These are phyloP conservation scores for Penicillium coffeae DNA, from an alignment of 495 filamentous ascomycete genomes.

Conservation along the genomic window DNA sequence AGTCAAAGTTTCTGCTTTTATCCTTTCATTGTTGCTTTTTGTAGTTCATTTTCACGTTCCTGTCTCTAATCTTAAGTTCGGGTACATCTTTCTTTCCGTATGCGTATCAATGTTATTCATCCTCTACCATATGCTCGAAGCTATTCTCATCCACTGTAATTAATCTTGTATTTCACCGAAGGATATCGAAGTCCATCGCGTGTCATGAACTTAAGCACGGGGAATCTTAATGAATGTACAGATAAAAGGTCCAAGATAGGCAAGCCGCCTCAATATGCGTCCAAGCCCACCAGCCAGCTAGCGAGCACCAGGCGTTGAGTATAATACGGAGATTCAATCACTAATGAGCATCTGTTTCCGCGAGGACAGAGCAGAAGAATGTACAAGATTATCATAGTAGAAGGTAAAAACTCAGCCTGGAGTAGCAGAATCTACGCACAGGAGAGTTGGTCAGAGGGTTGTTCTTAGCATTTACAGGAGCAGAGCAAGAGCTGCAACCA, in stretches of 20 bases:
- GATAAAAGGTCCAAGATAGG: not conserved
- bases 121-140: not conserved
- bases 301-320: not conserved
- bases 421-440: too few relatives aligned
- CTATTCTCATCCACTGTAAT: not conserved
- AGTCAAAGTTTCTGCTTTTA: too few relatives aligned
- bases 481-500: constrained; percentile 18
- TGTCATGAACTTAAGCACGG: not conserved
- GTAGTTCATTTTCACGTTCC: too few relatives aligned
- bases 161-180: not conserved
- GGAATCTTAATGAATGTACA: constrained; percentile 10
- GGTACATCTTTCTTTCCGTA: too few relatives aligned
- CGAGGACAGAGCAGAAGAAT: not conserved
- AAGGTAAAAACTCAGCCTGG: not conserved
- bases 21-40: too few relatives aligned
- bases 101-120: too few relatives aligned
- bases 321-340: not conserved
- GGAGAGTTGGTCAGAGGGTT: too few relatives aligned
- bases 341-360: not conserved
- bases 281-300: not conserved
- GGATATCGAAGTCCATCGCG: constrained; percentile 27
- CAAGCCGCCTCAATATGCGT: not conserved
- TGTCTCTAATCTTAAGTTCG: too few relatives aligned
- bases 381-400: not conserved
- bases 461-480: constrained; percentile 19